These are phyloP conservation scores for Cyclotella distinguenda DNA, from an alignment of 108 stramenopile genomes.

Conservation along the genomic window DNA sequence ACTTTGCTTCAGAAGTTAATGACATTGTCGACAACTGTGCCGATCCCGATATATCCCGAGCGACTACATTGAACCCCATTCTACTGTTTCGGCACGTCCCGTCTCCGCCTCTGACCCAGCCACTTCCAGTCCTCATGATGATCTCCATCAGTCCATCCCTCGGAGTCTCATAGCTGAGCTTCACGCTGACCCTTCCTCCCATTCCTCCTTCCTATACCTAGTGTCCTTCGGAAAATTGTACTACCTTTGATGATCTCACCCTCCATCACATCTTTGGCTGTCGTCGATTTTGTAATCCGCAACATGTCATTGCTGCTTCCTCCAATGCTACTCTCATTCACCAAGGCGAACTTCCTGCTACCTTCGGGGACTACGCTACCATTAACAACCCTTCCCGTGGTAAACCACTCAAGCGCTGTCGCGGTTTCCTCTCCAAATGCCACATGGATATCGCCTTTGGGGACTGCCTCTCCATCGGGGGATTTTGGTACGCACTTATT, in stretches of 20 bases:
- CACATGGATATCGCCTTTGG: conserved; percentile 25
- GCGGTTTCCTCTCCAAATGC: conserved; percentile 6
- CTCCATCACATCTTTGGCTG: conserved; percentile 12
- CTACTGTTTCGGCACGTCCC: background rate
- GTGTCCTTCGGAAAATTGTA: background rate
- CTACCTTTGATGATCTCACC: background rate
- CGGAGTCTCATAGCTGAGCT: background rate
- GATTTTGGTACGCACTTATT: conserved; percentile 3
- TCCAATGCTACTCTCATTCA: conserved; percentile 17
- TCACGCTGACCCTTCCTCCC: background rate
- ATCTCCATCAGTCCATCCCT: background rate
- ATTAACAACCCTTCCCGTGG: conserved; percentile 2
- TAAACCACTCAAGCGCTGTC: conserved; percentile 3
- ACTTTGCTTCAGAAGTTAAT: conserved; percentile 8
- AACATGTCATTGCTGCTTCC: background rate
- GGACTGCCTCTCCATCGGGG: conserved; percentile 7
- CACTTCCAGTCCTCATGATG: background rate
- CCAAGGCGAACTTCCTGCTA: background rate
- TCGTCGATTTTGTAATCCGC: conserved; percentile 5
- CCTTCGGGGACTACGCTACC: conserved; percentile 12
- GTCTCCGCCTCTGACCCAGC: too few relatives aligned
- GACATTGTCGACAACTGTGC: background rate
- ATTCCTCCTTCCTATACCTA: background rate
- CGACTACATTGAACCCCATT: background rate
- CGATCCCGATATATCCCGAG: conserved; percentile 2